Percentiles rank a stretch among this genome's conserved stretches.
Evolutionary conservation across 768 basidiomycete genomes (phyloP).

Genomic region (Coprinopsis cinerea): DNA sequence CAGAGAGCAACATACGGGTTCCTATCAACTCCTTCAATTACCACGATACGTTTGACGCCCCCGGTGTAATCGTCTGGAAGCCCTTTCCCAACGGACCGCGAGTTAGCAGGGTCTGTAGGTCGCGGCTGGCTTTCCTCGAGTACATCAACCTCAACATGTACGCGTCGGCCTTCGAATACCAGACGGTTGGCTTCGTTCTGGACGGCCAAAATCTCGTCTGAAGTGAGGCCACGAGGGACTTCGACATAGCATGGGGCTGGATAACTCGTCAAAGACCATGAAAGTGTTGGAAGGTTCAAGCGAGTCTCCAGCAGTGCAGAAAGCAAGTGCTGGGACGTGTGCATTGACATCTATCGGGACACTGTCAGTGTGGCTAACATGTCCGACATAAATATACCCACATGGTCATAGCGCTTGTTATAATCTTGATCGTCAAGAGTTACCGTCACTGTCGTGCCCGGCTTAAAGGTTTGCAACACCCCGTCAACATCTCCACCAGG

Average conservation of each 20-base stretch:
- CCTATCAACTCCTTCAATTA: slow-evolving; percentile 78
- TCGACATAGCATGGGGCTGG: slow-evolving; percentile 76
- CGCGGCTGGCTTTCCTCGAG: slow-evolving; percentile 37
- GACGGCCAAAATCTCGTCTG: slow-evolving; percentile 54
- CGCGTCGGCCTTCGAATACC: slow-evolving; percentile 61
- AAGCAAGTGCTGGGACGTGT: slow-evolving; percentile 79
- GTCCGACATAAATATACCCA: slow-evolving; percentile 25
- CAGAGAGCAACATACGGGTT: slow-evolving; percentile 51
- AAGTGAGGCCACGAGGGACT: slow-evolving; percentile 59
- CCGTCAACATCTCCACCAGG: slow-evolving; percentile 32
- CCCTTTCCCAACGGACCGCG: slow-evolving; percentile 48
- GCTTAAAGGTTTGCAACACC: slow-evolving; percentile 41
- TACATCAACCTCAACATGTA: slow-evolving; percentile 73
- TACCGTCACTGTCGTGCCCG: slow-evolving; percentile 47
- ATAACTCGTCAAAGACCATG: slow-evolving; percentile 71
- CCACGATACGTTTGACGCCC: slow-evolving; percentile 70
- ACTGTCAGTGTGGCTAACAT: background rate
- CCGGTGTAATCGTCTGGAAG: slow-evolving; percentile 73
- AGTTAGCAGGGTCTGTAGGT: slow-evolving; percentile 35
- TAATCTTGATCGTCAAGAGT: slow-evolving; percentile 55
- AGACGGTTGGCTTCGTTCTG: slow-evolving; percentile 60
- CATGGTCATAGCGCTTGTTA: slow-evolving; percentile 68
- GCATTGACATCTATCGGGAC: slow-evolving; percentile 63
- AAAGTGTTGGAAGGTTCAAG: slow-evolving; percentile 63
- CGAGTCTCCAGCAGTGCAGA: slow-evolving; percentile 71